These are phyloP conservation scores for Gaeumannomyces tritici DNA, from an alignment of 2,329 filamentous ascomycete species.

Conservation along the genomic window DNA sequence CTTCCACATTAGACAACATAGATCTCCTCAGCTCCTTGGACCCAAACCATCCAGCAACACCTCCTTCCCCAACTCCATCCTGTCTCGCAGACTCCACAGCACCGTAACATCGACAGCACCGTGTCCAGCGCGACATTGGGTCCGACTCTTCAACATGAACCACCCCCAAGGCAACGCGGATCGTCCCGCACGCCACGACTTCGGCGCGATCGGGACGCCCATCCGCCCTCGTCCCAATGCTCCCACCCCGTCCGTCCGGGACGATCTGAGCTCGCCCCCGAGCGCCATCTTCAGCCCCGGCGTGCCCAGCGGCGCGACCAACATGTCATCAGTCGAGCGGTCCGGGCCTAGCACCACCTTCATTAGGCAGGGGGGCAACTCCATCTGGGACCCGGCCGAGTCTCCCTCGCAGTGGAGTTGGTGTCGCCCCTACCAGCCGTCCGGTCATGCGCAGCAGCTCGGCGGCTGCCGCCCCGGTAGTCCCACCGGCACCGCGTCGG, in stretches of 20 bases:
- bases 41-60: too few species aligned
- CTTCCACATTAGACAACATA: neutral
- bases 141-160: neutral
- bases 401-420: neutral
- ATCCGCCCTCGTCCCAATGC: neutral
- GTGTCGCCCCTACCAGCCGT: too few species aligned
- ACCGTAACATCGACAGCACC: neutral
- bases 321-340: neutral
- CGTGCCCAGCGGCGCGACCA: neutral
- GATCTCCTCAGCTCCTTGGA: too few species aligned
- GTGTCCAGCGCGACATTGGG: neutral
- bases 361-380: neutral
- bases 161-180: neutral
- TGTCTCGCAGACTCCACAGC: neutral
- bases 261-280: neutral
- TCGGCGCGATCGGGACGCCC: neutral
- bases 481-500: neutral
- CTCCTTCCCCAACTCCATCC: too few species aligned
- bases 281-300: neutral
- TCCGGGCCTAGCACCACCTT: neutral
- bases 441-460: too few species aligned
- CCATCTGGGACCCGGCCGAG: neutral
- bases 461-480: too few species aligned
- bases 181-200: neutral
- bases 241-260: neutral